Evolutionary conservation across 129 eudicot genomes (phyloP).

Genomic region (Artemisia annua): DNA sequence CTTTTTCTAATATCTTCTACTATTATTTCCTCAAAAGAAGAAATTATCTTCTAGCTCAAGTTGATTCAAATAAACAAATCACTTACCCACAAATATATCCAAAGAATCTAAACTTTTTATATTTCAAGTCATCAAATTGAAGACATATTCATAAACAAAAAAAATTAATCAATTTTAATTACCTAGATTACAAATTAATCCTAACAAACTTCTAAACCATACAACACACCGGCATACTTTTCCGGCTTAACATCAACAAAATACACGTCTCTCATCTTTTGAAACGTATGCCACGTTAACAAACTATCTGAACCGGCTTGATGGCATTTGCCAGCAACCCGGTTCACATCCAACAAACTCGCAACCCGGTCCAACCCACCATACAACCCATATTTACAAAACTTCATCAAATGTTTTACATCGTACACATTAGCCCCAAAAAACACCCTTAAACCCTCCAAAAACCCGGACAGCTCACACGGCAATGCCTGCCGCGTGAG

Average conservation of each 20-base stretch:
- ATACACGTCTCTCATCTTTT: constrained; percentile 18
- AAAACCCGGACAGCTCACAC: not conserved
- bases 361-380: constrained; percentile 23
- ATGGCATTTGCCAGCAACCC: constrained; percentile 9
- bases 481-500: constrained; percentile 7
- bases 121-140: not conserved
- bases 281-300: constrained; percentile 11
- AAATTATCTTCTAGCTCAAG: too few relatives aligned
- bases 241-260: not conserved
- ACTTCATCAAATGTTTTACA: constrained; percentile 18
- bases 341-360: constrained; percentile 14
- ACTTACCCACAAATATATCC: too few relatives aligned
- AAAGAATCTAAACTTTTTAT: not conserved
- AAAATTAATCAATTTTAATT: not conserved
- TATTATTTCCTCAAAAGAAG: too few relatives aligned
- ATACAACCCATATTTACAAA: not conserved
- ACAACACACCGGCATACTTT: constrained; percentile 21
- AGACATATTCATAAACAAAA: not conserved
- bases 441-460: constrained; percentile 6
- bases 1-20: too few relatives aligned
- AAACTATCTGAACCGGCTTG: constrained; percentile 18
- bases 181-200: not conserved
- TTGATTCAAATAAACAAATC: too few relatives aligned
- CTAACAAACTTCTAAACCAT: constrained; percentile 3
- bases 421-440: constrained; percentile 11